Base-by-base conservation (phyloP, 106 monocot genomes). In the Hemerocallis citrina region DNA sequence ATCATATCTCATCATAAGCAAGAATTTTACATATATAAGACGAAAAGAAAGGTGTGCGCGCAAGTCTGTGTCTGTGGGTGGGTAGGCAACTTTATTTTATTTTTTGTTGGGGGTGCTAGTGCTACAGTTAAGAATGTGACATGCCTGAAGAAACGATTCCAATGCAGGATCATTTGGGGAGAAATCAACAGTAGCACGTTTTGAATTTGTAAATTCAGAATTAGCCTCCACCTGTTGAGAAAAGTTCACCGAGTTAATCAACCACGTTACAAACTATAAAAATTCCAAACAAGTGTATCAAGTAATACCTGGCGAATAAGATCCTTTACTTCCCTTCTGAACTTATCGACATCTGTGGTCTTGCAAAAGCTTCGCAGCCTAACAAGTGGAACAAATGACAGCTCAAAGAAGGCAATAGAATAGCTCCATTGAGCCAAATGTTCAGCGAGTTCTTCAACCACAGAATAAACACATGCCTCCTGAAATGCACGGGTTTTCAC, bases 341-440 rank as follows among this genome's bases (percentile, higher is more conserved):
- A 82, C 32, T 68, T 68, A 25, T 91, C 91, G 58, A 75, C 70
- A 62, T 79, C 81, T 9, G 75, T 72, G 3, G 71, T 59, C 64
- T 98, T 98, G 59, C 79, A 87, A 73, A 91, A 91, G 74, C 57
- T 84, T n/a, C 79, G 77, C n/a, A 98, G 52, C 43, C 84, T 76
- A 50, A 82, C 79, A 62, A 91, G 46, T 51, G 91, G 81, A 47
- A 98, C 67, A 68, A 85, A 91, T n/a, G 96, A 91, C 17, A 98
- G 44, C 73, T 98, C 96, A 73, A 91, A 98, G 35, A 98, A 98
- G 20, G 84, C 77, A 49, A 87, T 35, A 36, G 88, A 91, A 58
- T 74, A 85, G 62, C 96, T 91, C 96, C 91, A 98, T 33, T 82
- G 87, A 46, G 84, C 73, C 34, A 98, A 68, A 80, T 98, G 96